Base-by-base conservation (phyloP, 257 asterid genomes). In the Nicotiana paniculata region DNA sequence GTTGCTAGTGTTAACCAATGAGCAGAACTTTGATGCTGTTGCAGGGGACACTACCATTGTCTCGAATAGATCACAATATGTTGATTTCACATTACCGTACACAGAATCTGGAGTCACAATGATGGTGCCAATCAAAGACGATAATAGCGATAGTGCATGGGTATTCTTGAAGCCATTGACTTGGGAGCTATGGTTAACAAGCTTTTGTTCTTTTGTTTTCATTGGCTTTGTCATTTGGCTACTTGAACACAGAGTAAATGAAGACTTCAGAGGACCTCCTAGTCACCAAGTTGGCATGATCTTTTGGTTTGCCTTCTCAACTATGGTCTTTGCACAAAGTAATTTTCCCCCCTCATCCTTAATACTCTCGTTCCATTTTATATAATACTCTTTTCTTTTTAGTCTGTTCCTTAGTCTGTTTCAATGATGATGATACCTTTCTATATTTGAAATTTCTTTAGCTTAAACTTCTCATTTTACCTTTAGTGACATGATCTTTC, bases 51-150 rank as follows among this genome's bases (percentile, higher is more conserved):
- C 82, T 10, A 88, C 97, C 0, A 90, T 92, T 4, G 68, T 85
- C 13, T 86, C 87, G 6, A 91, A 88, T 39, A 85, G 97, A 68
- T 88, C 97, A 9, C 81, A 30, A 24, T 89, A 75, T 58, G 89
- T 89, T 0, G 93, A 92, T 77, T 92, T 90, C 84, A 87, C 90
- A 7, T 79, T 91, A 83, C 93, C 94, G 6, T 92, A 43, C 35
- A 85, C 90, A 2, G 91, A 90, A 11, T 85, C 91, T 6, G 94
- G 93, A 46, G 86, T 88, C 4, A 66, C 82, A 5, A 86, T 89
- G 88, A 83, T 90, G 59, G 93, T 86, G 8, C 89, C 90, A 3
- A 35, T 90, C 2, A 69, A 79, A 57, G 79, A 81, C 5, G 63
- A 77, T 11, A 61, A 74, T 3, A 83, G 78, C 26, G 84, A 82